These are phyloP conservation scores for Leucocoprinus leucothites DNA, from an alignment of 768 basidiomycete genomes.

Conservation along the genomic window DNA sequence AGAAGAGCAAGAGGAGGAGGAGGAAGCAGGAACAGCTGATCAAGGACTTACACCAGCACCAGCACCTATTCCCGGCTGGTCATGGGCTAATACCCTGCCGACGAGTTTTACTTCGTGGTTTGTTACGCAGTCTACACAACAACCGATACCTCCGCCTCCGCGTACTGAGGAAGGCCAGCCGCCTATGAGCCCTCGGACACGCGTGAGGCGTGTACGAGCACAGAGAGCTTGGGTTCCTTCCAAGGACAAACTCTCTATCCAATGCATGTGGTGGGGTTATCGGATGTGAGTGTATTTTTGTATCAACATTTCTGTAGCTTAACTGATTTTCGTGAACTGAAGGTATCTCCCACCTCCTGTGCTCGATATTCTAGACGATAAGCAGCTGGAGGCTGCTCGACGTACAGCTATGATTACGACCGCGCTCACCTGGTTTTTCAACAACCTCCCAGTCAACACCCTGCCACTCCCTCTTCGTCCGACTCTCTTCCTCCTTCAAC, in stretches of 20 bases:
- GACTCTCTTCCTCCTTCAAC: conserved; percentile 55
- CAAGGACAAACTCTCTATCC: conserved; percentile 65
- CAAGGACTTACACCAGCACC: neutral
- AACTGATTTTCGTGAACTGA: neutral
- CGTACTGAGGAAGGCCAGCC: neutral
- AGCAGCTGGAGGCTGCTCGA: conserved; percentile 63
- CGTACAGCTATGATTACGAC: conserved; percentile 73
- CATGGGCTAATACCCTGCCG: conserved; percentile 2
- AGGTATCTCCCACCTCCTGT: conserved; percentile 82
- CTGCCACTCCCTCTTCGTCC: conserved; percentile 62
- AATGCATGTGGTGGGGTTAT: conserved; percentile 86
- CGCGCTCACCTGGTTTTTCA: conserved; percentile 74
- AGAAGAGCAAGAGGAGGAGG: conserved; percentile 5
- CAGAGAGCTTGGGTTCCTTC: conserved; percentile 63
- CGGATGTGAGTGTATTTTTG: conserved; percentile 51
- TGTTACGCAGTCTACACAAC: neutral
- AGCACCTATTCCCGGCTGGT: conserved; percentile 6
- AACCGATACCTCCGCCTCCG: neutral
- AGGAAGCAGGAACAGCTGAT: neutral
- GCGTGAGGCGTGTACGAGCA: conserved; percentile 1
- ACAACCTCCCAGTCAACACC: conserved; percentile 52
- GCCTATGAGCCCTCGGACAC: conserved; percentile 9
- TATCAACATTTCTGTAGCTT: neutral
- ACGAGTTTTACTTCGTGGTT: conserved; percentile 7
- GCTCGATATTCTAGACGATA: conserved; percentile 60